Evolutionary conservation across 768 basidiomycete genomes (phyloP).

Genomic region (Lentinula sp.): DNA sequence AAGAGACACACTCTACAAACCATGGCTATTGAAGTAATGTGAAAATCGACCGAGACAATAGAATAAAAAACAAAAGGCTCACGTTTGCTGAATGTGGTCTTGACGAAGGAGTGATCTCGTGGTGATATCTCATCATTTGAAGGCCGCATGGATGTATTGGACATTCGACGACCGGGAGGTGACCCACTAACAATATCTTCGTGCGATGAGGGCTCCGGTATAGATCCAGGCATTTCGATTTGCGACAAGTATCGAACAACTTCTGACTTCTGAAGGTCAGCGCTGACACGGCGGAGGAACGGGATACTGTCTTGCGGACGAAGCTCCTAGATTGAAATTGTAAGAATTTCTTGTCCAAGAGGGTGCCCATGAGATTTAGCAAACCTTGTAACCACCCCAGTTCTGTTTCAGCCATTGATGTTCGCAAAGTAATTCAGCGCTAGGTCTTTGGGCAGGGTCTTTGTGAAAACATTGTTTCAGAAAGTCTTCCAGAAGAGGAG

Average conservation of each 20-base stretch:
- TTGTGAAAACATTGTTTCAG: slow-evolving; percentile 87
- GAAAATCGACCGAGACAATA: background rate
- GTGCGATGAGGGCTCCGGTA: slow-evolving; percentile 25
- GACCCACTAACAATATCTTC: slow-evolving; percentile 31
- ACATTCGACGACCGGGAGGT: slow-evolving; percentile 32
- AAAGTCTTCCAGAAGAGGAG: slow-evolving; percentile 74
- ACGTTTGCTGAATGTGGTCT: slow-evolving; percentile 93
- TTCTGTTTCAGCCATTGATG: slow-evolving; percentile 86
- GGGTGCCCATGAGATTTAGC: slow-evolving; percentile 9
- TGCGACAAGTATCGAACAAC: slow-evolving; percentile 47
- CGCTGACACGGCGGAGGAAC: slow-evolving; percentile 86
- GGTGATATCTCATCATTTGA: slow-evolving; percentile 49
- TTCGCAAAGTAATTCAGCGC: slow-evolving; percentile 79
- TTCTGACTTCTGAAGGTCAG: slow-evolving; percentile 75
- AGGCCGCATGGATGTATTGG: slow-evolving; percentile 31
- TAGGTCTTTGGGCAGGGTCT: slow-evolving; percentile 76
- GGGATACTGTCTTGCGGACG: slow-evolving; percentile 94
- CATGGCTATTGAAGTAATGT: slow-evolving; percentile 51
- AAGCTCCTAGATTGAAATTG: slow-evolving; percentile 46
- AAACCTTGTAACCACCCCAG: slow-evolving; percentile 75
- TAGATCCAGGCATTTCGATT: slow-evolving; percentile 36
- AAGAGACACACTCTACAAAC: slow-evolving; percentile 78
- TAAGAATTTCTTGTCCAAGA: background rate
- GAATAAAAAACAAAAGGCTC: slow-evolving; percentile 22
- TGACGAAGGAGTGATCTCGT: slow-evolving; percentile 79